Percentiles rank a stretch among this genome's conserved stretches.
These are phyloP conservation scores for Lagenidium giganteum DNA, from an alignment of 352 stramenopile genomes.

Conservation along the genomic window DNA sequence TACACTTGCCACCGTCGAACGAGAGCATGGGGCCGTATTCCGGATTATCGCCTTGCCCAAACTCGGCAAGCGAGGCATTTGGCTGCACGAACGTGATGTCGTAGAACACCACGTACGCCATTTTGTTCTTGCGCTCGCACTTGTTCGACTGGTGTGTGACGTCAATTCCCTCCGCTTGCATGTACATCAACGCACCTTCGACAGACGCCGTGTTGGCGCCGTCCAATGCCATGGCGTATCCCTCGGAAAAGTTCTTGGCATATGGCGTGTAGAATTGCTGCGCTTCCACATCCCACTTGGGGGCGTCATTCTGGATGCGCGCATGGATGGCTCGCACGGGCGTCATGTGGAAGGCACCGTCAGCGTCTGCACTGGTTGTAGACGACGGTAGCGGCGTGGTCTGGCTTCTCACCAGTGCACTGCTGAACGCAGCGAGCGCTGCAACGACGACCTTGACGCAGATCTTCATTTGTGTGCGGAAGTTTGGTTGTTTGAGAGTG, in stretches of 20 bases:
- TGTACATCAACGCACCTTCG: conserved; percentile 83
- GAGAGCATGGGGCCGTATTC: conserved; percentile 69
- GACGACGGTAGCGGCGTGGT: conserved; percentile 17
- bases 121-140: conserved; percentile 79
- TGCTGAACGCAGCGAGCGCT: too few species aligned
- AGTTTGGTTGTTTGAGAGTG: too few species aligned
- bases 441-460: too few species aligned
- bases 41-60: conserved; percentile 30
- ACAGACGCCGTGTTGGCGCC: conserved; percentile 79
- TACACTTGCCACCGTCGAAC: conserved; percentile 62
- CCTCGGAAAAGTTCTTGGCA: conserved; percentile 44
- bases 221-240: conserved; percentile 65
- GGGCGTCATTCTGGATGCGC: conserved; percentile 63
- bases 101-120: conserved; percentile 82
- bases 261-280: conserved; percentile 57
- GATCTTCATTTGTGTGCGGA: too few species aligned
- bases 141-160: conserved; percentile 42
- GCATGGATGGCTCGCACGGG: conserved; percentile 71
- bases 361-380: neutral
- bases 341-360: conserved; percentile 52
- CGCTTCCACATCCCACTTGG: conserved; percentile 41
- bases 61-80: conserved; percentile 71
- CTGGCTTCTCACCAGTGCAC: too few species aligned
- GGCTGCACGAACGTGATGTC: conserved; percentile 70
- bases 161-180: conserved; percentile 83